These are phyloP conservation scores for Podosphaera fusca DNA, from an alignment of 2,329 filamentous ascomycete genomes.

Conservation along the genomic window DNA sequence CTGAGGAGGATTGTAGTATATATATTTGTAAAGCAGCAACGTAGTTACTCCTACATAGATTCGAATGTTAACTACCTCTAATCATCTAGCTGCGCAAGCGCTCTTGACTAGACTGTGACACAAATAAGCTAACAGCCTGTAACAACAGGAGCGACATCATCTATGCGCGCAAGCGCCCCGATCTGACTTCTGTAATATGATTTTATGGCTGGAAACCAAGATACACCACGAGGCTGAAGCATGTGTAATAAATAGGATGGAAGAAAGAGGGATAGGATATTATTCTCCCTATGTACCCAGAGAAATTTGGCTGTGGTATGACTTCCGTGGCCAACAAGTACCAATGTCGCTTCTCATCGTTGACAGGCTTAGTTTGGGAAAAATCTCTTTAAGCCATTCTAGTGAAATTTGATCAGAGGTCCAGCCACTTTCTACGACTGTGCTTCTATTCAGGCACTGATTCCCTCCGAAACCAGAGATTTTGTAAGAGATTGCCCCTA, in stretches of 20 bases:
- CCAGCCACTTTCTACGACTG: not conserved
- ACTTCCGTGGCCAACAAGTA: not conserved
- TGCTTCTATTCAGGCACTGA: too few relatives aligned
- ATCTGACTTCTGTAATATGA: constrained; percentile 6
- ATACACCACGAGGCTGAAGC: constrained; percentile 13
- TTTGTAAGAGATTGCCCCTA: too few relatives aligned
- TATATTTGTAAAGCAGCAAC: too few relatives aligned
- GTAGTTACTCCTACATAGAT: too few relatives aligned
- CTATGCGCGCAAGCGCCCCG: not conserved
- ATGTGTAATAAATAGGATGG: constrained; percentile 9
- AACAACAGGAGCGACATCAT: not conserved
- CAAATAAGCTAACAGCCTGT: too few relatives aligned
- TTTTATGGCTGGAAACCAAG: constrained; percentile 10
- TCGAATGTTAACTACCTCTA: too few relatives aligned
- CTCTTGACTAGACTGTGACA: too few relatives aligned
- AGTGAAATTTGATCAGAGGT: not conserved
- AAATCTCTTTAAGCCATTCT: not conserved
- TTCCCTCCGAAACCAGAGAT: too few relatives aligned
- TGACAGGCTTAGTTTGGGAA: not conserved
- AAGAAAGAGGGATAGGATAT: constrained; percentile 1
- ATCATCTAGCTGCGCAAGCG: too few relatives aligned
- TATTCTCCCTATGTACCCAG: not conserved
- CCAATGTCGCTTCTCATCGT: too few relatives aligned
- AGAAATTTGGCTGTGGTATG: not conserved
- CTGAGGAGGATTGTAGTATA: too few relatives aligned